Conservation (phyloP, 345 rosid species). For the Sisymbrium irio region DNA sequence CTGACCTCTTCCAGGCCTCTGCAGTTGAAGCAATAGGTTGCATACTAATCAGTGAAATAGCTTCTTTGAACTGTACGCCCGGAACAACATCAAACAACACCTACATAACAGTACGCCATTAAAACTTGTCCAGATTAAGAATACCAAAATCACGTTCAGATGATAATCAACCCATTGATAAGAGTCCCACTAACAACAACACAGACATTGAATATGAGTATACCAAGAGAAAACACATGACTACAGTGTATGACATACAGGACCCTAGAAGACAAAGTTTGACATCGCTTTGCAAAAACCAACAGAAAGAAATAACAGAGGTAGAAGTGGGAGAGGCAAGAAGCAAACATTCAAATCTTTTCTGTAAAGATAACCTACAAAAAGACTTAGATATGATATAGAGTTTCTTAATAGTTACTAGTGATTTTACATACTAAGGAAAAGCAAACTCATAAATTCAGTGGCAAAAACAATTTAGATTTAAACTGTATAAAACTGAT, state of each 20-base stretch:
- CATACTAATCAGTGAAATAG: slow-evolving; percentile 84
- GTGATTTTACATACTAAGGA: not conserved
- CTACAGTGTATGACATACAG: not conserved
- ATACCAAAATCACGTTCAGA: slow-evolving; percentile 1
- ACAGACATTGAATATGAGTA: not conserved
- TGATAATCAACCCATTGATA: not conserved
- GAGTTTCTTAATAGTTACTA: not conserved
- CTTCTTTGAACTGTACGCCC: slow-evolving; percentile 76
- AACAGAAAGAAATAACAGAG: not conserved
- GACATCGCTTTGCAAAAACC: not conserved
- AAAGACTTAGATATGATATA: not conserved
- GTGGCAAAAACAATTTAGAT: not conserved
- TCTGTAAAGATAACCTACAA: not conserved
- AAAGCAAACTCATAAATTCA: slow-evolving; percentile 3
- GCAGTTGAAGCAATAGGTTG: slow-evolving; percentile 82
- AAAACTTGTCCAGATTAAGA: not conserved
- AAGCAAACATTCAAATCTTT: not conserved
- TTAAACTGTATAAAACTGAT: not conserved
- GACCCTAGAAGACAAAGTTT: not conserved
- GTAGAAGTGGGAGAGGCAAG: not conserved
- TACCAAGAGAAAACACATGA: slow-evolving; percentile 12
- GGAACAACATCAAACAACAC: slow-evolving; percentile 97
- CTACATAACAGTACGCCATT: slow-evolving; percentile 42
- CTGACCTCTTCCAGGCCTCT: slow-evolving; percentile 84
- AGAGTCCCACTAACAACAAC: slow-evolving; percentile 3